A percentile compares a stretch with the other conserved stretches of the same genome.
Evolutionary conservation across 495 filamentous ascomycete species (phyloP).

Genomic region (Penicillium waksmanii): DNA sequence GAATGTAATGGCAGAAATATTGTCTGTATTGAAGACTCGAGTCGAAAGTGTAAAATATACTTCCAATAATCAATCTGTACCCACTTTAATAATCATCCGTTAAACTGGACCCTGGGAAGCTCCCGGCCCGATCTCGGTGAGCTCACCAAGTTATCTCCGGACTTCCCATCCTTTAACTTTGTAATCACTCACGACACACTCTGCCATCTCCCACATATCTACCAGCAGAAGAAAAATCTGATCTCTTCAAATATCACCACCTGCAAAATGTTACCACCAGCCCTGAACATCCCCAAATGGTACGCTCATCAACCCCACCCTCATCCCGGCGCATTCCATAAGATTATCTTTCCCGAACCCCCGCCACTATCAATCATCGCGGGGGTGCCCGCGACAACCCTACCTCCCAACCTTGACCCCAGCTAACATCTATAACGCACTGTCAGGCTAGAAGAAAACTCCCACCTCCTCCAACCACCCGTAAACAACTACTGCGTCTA

Average conservation of each 20-base stretch:
- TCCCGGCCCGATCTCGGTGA: neutral
- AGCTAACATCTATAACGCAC: neutral
- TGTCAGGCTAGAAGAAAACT: constrained; percentile 85
- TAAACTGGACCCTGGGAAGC: constrained; percentile 6
- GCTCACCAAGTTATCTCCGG: neutral
- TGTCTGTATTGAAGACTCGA: too few relatives aligned
- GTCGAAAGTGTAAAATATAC: too few relatives aligned
- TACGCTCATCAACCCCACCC: constrained; percentile 35
- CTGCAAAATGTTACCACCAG: constrained; percentile 42
- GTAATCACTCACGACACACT: constrained; percentile 5
- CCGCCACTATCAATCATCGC: constrained; percentile 15
- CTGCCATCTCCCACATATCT: too few relatives aligned
- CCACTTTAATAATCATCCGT: neutral
- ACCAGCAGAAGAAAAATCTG: neutral
- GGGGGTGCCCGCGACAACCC: constrained; percentile 5
- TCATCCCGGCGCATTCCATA: too few relatives aligned
- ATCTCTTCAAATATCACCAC: neutral
- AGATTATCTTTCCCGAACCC: constrained; percentile 7
- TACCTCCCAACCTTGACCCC: neutral
- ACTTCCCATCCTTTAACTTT: neutral
- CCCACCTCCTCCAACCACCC: constrained; percentile 90
- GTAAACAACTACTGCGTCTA: constrained; percentile 98
- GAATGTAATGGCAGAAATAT: too few relatives aligned
- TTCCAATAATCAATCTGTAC: neutral
- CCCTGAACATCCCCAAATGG: constrained; percentile 86